Percentiles rank a stretch among this genome's conserved stretches.
Evolutionary conservation across 179 eudicot species (phyloP).

Genomic region (Amaranthus tricolor): DNA sequence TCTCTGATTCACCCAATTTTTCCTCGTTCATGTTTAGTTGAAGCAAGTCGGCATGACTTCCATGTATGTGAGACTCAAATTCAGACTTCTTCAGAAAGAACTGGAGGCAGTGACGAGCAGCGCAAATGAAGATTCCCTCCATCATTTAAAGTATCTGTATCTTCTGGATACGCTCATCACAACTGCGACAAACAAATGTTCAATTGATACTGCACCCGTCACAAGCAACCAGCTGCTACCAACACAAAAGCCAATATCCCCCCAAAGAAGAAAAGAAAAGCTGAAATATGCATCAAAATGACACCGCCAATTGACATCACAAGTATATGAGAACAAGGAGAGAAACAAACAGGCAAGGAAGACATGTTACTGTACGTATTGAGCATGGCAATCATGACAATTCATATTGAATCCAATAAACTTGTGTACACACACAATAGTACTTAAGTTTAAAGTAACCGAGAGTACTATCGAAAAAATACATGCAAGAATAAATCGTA

Average conservation of each 20-base stretch:
- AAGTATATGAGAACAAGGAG: not conserved
- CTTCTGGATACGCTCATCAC: constrained; percentile 89
- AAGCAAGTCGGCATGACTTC: constrained; percentile 65
- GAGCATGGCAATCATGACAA: not conserved
- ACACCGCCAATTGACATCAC: not conserved
- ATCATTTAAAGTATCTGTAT: constrained; percentile 89
- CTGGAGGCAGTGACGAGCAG: constrained; percentile 95
- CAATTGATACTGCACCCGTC: not conserved
- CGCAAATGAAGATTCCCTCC: constrained; percentile 91
- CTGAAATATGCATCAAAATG: too few relatives aligned
- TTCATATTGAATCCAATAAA: not conserved
- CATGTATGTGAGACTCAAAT: constrained; percentile 69
- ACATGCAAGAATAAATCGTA: too few relatives aligned
- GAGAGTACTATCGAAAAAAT: too few relatives aligned
- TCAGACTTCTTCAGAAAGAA: constrained; percentile 76
- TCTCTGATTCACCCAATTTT: constrained; percentile 58
- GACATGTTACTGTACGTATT: not conserved
- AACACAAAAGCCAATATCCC: not conserved
- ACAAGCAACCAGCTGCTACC: too few relatives aligned
- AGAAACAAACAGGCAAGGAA: not conserved
- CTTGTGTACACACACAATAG: not conserved
- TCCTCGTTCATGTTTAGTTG: constrained; percentile 44
- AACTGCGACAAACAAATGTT: constrained; percentile 40
- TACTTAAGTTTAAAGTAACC: too few relatives aligned
- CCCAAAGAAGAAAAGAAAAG: not conserved